Evolutionary conservation across 176 grass and related monocot genomes (phyloP), one percentile per base, ranked within the genome.

Genomic region (Musa beccarii): DNA sequence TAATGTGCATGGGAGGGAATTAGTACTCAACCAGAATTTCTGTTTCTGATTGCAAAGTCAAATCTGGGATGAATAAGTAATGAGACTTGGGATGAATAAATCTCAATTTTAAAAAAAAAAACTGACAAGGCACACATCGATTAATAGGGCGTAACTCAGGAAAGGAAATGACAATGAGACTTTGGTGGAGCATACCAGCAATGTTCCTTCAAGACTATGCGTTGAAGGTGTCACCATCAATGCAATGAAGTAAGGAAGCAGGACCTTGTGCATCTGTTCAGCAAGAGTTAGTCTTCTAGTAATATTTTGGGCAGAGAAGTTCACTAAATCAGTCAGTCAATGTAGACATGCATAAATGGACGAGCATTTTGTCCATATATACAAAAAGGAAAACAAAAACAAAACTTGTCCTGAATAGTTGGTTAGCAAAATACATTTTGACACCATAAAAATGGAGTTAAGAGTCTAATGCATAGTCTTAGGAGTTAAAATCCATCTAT

Each of bases 181-280:
- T 76, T 52, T 52, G 75, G 68, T 52, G 63, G 15, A 83, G 49
- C 87, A 78, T 93, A 98, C 94, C 94, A 98, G 79, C 67, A 98
- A 77, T 66, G 94, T 85, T 80, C 94, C 94, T 90, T 98, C 94
- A 61, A 98, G 90, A 75, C 69, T 87, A 73, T 93, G 94, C 65
- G 87, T 89, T 82, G 94, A 76, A 76, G 94, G 90, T 84, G 94
- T 98, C 79, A 98, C 86, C 78, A 89, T 49, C 78, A 98, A 82
- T 65, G 56, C 84, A 76, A 73, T 66, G 73, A 98, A 98, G 80
- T 93, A 98, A 79, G 94, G 94, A 85, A 87, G 73, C 57, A 98
- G 29, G 55, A 98, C 68, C 81, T 51, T 83, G 76, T 93, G 90
- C 90, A 98, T 98, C 94, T 98, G 86, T 77, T 82, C 53, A 53